A percentile compares a stretch with the other conserved stretches of the same genome.
These are phyloP conservation scores for Cicer judaicum DNA, from an alignment of 306 rosid genomes.

Conservation along the genomic window DNA sequence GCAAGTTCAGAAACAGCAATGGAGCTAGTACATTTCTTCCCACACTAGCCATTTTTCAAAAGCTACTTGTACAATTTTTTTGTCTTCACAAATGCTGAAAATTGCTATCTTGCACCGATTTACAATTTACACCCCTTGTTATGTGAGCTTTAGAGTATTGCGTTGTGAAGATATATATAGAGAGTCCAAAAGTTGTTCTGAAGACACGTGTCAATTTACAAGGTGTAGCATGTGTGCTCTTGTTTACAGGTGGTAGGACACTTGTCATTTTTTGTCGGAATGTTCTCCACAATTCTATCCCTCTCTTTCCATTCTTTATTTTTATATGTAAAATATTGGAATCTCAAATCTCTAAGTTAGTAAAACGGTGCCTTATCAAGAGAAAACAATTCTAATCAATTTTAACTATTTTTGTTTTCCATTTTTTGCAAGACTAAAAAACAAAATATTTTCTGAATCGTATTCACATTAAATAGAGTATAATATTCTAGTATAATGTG, in stretches of 20 bases:
- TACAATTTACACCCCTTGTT: background rate
- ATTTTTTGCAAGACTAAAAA: background rate
- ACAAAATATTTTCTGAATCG: no score
- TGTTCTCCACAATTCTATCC: conserved; percentile 5
- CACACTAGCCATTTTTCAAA: conserved; percentile 65
- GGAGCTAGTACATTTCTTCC: conserved; percentile 86
- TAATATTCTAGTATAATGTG: background rate
- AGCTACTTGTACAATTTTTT: background rate
- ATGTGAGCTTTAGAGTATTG: background rate
- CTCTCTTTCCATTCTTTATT: conserved; percentile 8
- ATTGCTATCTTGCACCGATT: conserved; percentile 22
- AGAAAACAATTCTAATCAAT: background rate
- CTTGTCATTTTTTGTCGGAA: conserved; percentile 51
- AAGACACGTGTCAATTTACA: conserved; percentile 60
- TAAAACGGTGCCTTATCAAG: conserved; percentile 51
- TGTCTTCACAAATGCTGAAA: background rate
- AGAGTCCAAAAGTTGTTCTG: background rate
- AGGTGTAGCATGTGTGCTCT: conserved; percentile 52
- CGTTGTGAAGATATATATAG: conserved; percentile 43
- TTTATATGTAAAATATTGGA: background rate
- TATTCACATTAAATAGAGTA: background rate
- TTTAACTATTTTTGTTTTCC: background rate
- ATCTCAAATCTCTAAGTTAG: conserved; percentile 33
- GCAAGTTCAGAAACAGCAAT: conserved; percentile 80
- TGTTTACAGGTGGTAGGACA: conserved; percentile 75